Evolutionary conservation across 1,284 basidiomycete species (phyloP).

Genomic region (Naganishia albida): DNA sequence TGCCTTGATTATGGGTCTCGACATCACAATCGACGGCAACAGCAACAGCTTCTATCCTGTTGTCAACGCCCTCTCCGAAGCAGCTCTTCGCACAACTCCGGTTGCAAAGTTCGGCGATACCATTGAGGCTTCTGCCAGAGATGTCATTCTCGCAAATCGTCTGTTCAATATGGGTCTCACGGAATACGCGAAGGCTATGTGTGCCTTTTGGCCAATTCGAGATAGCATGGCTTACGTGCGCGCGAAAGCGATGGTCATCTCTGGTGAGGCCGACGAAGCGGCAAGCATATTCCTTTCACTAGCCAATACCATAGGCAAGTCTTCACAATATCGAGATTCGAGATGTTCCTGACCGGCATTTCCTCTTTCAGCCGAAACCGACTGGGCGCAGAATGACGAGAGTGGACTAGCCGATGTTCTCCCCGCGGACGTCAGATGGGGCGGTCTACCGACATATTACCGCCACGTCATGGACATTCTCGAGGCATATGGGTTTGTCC

Average conservation of each 20-base stretch:
- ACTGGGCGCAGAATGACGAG: conserved; percentile 59
- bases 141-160: conserved; percentile 70
- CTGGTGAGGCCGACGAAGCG: conserved; percentile 6
- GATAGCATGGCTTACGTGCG: conserved; percentile 73
- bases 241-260: conserved; percentile 59
- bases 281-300: conserved; percentile 12
- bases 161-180: conserved; percentile 68
- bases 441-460: conserved; percentile 72
- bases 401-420: conserved; percentile 66
- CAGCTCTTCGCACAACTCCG: conserved; percentile 21
- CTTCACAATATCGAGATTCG: not conserved
- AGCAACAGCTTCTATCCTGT: not conserved
- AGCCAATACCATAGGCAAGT: conserved; percentile 73
- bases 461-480: conserved; percentile 73
- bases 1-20: conserved; percentile 58
- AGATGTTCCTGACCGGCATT: conserved; percentile 23
- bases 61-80: conserved; percentile 14
- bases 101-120: conserved; percentile 29
- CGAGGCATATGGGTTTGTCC: conserved; percentile 61
- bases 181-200: conserved; percentile 64
- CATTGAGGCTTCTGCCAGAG: conserved; percentile 47
- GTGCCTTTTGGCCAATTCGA: conserved; percentile 73
- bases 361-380: conserved; percentile 55
- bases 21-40: not conserved
- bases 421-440: conserved; percentile 61